These are phyloP conservation scores for Lagerstroemia speciosa DNA, from an alignment of 345 rosid species.

Conservation along the genomic window DNA sequence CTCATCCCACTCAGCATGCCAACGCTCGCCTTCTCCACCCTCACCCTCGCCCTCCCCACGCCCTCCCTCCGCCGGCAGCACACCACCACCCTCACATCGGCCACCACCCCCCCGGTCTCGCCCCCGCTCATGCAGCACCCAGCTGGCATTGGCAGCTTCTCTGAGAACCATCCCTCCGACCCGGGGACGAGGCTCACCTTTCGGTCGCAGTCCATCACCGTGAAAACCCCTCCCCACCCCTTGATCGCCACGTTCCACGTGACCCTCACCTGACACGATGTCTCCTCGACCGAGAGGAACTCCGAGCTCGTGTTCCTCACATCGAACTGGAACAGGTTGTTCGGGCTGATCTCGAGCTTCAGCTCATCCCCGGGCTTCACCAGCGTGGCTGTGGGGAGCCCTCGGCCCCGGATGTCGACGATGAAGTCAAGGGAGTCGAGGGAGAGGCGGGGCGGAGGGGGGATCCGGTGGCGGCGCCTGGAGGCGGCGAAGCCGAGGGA, in stretches of 20 bases:
- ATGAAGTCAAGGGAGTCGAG: slow-evolving; percentile 25
- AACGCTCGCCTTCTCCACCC: slow-evolving; percentile 25
- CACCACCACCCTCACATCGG: slow-evolving; percentile 32
- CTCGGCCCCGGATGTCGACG: slow-evolving; percentile 10
- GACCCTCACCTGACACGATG: slow-evolving; percentile 15
- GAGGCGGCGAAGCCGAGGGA: slow-evolving; percentile 21
- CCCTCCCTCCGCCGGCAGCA: not conserved
- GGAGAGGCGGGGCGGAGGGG: slow-evolving; percentile 24
- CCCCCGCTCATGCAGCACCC: slow-evolving; percentile 26
- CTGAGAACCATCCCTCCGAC: slow-evolving; percentile 34
- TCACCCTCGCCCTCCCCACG: slow-evolving; percentile 4
- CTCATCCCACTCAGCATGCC: slow-evolving; percentile 28
- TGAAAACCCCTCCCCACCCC: slow-evolving; percentile 32
- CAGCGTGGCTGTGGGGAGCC: slow-evolving; percentile 2
- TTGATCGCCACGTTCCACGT: slow-evolving; percentile 34
- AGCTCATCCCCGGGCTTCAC: slow-evolving; percentile 13
- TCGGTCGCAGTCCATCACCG: slow-evolving; percentile 32
- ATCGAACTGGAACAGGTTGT: slow-evolving; percentile 28
- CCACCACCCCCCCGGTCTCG: slow-evolving; percentile 23
- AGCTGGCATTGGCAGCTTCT: slow-evolving; percentile 33
- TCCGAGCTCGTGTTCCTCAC: slow-evolving; percentile 5
- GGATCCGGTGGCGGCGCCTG: slow-evolving; percentile 20
- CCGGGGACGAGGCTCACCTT: slow-evolving; percentile 8
- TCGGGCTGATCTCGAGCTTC: not conserved
- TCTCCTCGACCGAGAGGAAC: not conserved